A percentile compares a stretch with the other conserved stretches of the same genome.
Conservation (phyloP, 352 stramenopile species). For the Phytopythium ostracodes region DNA sequence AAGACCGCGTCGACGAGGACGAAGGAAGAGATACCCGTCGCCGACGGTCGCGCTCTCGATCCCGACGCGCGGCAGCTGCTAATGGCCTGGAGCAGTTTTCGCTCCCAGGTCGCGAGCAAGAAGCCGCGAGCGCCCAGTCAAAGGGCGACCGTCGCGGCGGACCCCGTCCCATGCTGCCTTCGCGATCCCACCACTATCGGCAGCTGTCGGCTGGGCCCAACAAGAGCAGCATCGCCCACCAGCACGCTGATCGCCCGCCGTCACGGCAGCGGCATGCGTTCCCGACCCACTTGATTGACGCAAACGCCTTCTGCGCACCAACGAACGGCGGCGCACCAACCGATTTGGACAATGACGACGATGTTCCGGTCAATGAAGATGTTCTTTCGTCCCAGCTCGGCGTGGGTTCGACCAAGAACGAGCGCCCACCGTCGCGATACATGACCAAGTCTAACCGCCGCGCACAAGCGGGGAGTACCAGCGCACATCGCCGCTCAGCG, state of each 20-base stretch:
- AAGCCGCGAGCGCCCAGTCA: neutral
- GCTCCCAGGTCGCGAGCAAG: neutral
- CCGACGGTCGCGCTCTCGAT: conserved; percentile 1
- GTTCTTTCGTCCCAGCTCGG: neutral
- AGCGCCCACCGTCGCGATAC: conserved; percentile 70
- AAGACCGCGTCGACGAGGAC: neutral
- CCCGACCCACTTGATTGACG: conserved; percentile 68
- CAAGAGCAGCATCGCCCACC: conserved; percentile 12
- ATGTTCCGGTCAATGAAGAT: neutral
- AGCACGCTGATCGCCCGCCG: conserved; percentile 41
- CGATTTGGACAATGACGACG: neutral
- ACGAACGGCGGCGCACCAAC: too few relatives aligned
- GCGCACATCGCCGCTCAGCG: neutral
- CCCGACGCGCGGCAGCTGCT: neutral
- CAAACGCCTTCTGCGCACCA: conserved; percentile 22
- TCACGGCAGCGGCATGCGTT: conserved; percentile 76
- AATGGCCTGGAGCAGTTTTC: neutral
- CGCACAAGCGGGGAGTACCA: conserved; percentile 2
- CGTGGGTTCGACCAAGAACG: conserved; percentile 10
- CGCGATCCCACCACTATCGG: conserved; percentile 24
- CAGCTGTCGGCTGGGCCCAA: conserved; percentile 20
- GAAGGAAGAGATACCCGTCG: neutral
- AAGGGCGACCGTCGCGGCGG: neutral
- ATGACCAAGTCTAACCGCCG: conserved; percentile 59
- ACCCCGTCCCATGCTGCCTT: conserved; percentile 10